Base-by-base conservation (phyloP, 2,329 filamentous ascomycete species). In the Xylariaceae sp. region DNA sequence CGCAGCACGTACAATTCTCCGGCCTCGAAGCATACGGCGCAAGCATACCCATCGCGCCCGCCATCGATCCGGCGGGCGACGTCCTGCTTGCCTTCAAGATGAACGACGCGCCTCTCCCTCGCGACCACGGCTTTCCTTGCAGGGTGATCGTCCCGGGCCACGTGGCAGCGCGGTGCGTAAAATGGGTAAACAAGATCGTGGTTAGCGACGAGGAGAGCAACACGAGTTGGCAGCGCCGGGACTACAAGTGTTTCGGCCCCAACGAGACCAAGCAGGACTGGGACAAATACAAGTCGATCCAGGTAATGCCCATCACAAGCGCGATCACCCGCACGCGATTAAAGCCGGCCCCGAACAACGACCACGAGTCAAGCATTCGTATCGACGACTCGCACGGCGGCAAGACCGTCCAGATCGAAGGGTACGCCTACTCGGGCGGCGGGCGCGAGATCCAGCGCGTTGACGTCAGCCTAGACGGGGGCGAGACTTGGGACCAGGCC, bases 191-290 rank as follows among this genome's bases (percentile, higher is more conserved):
- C 58, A 81, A 81, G 44, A 85, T 90, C 51, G 79, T 82, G 0
- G 75, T 89, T 1, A 83, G 84, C 40, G 84, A 86, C 53, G 87
- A 89, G 60, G 87, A 90, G 70, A 87, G 84, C 62, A 72, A 79
- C 2, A 86, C 81, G 43, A 81, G 87, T 66, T 88, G 86, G 85
- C 85, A 89, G 67, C 78, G 83, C 20, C 78, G 81, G 18, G 87
- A 89, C 67, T 89, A 89, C 72, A 89, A 89, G 68, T 84, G 81
- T 65, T 88, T 89, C 56, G 84, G 86, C 0, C 86, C 86, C 2
- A 87, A 87, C 65, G 79, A 86, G 68, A 74, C 76, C 29, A 77
- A 79, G 20, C 80, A 84, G 5, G 80, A 88, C 69, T 89, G 86
- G 85, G 82, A 85, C 48, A 75, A 75, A 20, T 86, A 86, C 7